These are phyloP conservation scores for Terana coerulea DNA, from an alignment of 768 basidiomycete genomes.

Conservation along the genomic window DNA sequence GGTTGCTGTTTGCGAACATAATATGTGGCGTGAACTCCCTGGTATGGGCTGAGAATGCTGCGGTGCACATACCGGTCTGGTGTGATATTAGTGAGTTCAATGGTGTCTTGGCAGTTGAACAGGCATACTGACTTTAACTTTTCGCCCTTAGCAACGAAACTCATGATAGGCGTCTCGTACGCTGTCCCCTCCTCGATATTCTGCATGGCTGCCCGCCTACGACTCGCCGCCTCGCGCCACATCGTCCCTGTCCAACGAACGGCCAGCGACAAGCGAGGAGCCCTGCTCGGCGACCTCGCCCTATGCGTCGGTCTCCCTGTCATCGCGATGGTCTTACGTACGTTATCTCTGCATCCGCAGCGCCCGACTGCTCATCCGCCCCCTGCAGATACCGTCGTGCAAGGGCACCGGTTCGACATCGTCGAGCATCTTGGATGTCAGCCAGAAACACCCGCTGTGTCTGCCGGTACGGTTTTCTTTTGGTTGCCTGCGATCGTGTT, in stretches of 20 bases:
- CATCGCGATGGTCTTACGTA: slow-evolving; percentile 34
- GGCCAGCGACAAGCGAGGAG: not conserved
- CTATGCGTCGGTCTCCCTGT: slow-evolving; percentile 56
- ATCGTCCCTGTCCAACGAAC: not conserved
- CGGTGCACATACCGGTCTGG: slow-evolving; percentile 52
- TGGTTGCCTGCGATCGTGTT: not conserved
- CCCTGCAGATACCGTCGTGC: slow-evolving; percentile 28
- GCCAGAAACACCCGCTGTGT: slow-evolving; percentile 31
- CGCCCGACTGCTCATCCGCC: not conserved
- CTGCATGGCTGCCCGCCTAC: slow-evolving; percentile 24
- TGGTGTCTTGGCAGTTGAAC: not conserved
- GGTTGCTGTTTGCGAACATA: slow-evolving; percentile 54
- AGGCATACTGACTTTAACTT: too few species aligned
- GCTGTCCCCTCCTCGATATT: slow-evolving; percentile 34
- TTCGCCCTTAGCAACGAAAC: slow-evolving; percentile 15
- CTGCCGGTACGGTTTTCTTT: not conserved
- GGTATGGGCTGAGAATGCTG: slow-evolving; percentile 54
- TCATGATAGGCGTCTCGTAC: slow-evolving; percentile 16
- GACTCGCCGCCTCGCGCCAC: not conserved
- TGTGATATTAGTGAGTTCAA: slow-evolving; percentile 67
- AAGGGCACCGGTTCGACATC: slow-evolving; percentile 52
- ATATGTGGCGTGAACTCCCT: slow-evolving; percentile 54
- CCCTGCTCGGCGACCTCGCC: slow-evolving; percentile 41
- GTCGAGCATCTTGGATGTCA: slow-evolving; percentile 56
- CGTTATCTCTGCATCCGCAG: not conserved